Evolutionary conservation across 2,329 filamentous ascomycete species (phyloP).

Genomic region (Colletotrichum ledebouriae): DNA sequence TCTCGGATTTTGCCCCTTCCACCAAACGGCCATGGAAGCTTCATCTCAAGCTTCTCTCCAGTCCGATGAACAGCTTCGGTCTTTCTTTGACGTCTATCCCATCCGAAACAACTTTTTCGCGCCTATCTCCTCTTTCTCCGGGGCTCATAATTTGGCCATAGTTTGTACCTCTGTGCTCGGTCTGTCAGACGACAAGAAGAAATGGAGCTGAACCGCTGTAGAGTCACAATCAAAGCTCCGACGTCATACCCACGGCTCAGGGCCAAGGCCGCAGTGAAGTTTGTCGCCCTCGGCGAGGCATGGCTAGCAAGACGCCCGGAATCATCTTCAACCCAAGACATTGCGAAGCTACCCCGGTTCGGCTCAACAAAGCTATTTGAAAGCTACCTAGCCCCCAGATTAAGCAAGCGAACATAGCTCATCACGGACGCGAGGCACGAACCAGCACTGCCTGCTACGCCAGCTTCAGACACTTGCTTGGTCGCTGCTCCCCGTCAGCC

Average conservation of each 20-base stretch:
- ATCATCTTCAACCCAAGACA: constrained; percentile 17
- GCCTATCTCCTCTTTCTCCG: background rate
- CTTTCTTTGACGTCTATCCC: background rate
- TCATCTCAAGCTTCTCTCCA: constrained; percentile 7
- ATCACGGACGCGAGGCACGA: constrained; percentile 18
- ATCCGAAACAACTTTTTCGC: background rate
- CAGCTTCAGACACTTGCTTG: constrained; percentile 15
- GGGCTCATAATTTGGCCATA: too few species aligned
- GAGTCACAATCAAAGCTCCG: constrained; percentile 25
- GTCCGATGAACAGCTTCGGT: background rate
- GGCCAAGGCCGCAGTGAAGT: constrained; percentile 26
- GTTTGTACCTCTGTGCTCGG: too few species aligned
- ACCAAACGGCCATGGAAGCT: constrained; percentile 8
- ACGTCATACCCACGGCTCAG: constrained; percentile 31
- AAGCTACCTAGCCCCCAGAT: too few species aligned
- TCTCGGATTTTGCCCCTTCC: background rate
- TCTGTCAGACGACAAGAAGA: too few species aligned
- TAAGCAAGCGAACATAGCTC: constrained; percentile 2
- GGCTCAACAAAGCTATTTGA: background rate
- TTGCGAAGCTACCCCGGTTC: background rate
- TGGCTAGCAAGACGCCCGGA: constrained; percentile 8
- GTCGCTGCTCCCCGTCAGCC: background rate
- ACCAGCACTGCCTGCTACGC: constrained; percentile 18
- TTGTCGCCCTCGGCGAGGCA: constrained; percentile 1
- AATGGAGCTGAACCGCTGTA: constrained; percentile 1